Percentiles rank a stretch among this genome's conserved stretches.
phyloP scores from a whole-genome alignment of 768 basidiomycete genomes.

The Rhizopogon vesiculosus region DNA sequence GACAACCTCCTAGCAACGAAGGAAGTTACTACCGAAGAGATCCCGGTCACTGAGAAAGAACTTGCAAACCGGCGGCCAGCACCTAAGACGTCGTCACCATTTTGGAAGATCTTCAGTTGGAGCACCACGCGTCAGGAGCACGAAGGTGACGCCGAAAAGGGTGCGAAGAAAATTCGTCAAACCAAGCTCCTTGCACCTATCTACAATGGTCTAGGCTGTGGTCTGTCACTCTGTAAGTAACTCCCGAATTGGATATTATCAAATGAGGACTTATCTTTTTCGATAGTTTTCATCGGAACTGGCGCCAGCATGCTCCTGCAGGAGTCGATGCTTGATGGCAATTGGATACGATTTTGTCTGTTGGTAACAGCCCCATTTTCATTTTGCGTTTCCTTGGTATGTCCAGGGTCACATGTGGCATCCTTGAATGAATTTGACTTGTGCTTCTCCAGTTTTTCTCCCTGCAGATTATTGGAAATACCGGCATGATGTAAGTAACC shows the following conservation, averaged over 20 bases:
- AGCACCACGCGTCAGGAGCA: slow-evolving; percentile 39
- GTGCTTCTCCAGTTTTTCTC: slow-evolving; percentile 57
- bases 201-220: slow-evolving; percentile 68
- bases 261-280: slow-evolving; percentile 2
- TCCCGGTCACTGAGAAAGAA: slow-evolving; percentile 5
- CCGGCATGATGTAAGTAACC: slow-evolving; percentile 58
- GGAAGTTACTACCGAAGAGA: slow-evolving; percentile 14
- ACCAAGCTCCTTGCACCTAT: slow-evolving; percentile 66
- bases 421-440: background rate
- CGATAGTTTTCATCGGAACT: slow-evolving; percentile 62
- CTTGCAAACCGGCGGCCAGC: background rate
- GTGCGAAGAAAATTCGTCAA: slow-evolving; percentile 34
- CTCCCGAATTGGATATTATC: background rate
- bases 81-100: background rate
- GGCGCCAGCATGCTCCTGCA: slow-evolving; percentile 55
- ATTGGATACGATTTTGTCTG: slow-evolving; percentile 60
- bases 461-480: slow-evolving; percentile 59
- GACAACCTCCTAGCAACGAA: slow-evolving; percentile 46
- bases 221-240: slow-evolving; percentile 57
- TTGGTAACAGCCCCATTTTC: slow-evolving; percentile 64
- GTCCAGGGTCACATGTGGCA: slow-evolving; percentile 16
- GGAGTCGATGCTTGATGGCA: slow-evolving; percentile 65
- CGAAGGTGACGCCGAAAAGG: slow-evolving; percentile 50
- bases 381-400: slow-evolving; percentile 70
- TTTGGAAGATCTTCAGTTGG: slow-evolving; percentile 33